Base-by-base conservation (phyloP, 1,284 basidiomycete species). In the Mycosarcoma mackinlayi region DNA sequence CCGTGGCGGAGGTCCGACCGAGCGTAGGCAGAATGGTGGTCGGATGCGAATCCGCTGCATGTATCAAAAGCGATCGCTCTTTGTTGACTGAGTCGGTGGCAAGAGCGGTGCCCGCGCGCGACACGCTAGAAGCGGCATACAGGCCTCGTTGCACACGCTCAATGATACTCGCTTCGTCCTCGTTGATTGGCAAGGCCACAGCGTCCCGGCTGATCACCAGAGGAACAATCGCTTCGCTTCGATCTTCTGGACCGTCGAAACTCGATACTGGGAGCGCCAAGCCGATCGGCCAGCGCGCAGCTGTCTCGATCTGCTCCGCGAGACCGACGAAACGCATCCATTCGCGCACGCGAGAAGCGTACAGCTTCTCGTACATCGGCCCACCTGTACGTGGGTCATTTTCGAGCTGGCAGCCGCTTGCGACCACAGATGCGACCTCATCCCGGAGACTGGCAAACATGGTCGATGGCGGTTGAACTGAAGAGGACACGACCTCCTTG, bases 251-350 rank as follows among this genome's bases (percentile, higher is more conserved):
- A 8, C 50, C 46, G 21, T 67, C 58, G 4, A 39, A 16, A 27
- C 41, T 40, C 25, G 50, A 35, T 1, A 40, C 42, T 19, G 63
- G 63, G 25, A 62, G 49, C 16, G 65, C 48, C 19, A 77, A 50
- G 1, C 53, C 54, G 23, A 81, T 67, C 4, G 76, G 76, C 75
- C 76, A 81, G 34, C 72, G 61, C 19, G 75, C 79, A 0, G 63
- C 60, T 18, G 66, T 63, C 52, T 81, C 79, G 49, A 72, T 59
- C 53, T 78, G 70, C 55, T 79, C 76, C 34, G 70, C 64, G 10
- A 78, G 64, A 8, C 73, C 73, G 5, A 73, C 65, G 51, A 77
- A 76, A n/a, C 69, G 73, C 56, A 73, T 67, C 79, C 79, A 81
- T 30, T 78, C 76, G 19, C 67, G 55, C 4, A 71, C 35, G 18